Percentiles rank a stretch among this genome's conserved stretches.
Evolutionary conservation across 306 rosid genomes (phyloP).

Genomic region (barrel medic (Medicago truncatula)): DNA sequence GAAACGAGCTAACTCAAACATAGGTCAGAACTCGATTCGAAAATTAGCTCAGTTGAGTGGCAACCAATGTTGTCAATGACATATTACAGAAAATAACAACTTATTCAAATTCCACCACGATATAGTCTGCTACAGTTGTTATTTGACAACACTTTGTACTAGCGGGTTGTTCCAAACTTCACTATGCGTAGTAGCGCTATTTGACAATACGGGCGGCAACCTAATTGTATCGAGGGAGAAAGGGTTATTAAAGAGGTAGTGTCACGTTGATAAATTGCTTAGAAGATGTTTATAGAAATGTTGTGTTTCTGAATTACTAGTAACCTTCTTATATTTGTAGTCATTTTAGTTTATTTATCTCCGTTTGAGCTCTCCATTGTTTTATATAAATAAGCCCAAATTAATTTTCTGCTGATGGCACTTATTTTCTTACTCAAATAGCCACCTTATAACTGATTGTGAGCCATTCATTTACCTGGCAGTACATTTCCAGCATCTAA

Average conservation of each 20-base stretch:
- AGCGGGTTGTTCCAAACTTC: neutral
- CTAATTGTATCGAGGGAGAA: neutral
- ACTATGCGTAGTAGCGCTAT: neutral
- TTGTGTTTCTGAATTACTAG: neutral
- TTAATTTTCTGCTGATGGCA: constrained; percentile 12
- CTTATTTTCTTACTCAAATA: neutral
- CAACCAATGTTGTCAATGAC: neutral
- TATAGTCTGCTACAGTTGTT: neutral
- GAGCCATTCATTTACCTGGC: constrained; percentile 21
- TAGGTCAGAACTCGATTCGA: too few species aligned
- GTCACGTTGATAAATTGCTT: constrained; percentile 17
- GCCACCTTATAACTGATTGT: constrained; percentile 19
- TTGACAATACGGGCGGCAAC: neutral
- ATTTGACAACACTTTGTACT: neutral
- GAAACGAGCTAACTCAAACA: too few species aligned
- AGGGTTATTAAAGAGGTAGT: constrained; percentile 11
- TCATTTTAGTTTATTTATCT: constrained; percentile 1
- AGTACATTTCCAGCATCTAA: constrained; percentile 30
- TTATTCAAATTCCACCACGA: neutral
- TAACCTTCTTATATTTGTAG: neutral
- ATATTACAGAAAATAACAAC: neutral
- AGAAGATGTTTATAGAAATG: constrained; percentile 23
- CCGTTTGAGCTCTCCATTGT: neutral
- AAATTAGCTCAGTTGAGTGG: neutral
- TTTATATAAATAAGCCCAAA: neutral